Evolutionary conservation across 2,329 filamentous ascomycete genomes (phyloP), one percentile per base, ranked within the genome.

Genomic region (Xylaria hypoxylon): DNA sequence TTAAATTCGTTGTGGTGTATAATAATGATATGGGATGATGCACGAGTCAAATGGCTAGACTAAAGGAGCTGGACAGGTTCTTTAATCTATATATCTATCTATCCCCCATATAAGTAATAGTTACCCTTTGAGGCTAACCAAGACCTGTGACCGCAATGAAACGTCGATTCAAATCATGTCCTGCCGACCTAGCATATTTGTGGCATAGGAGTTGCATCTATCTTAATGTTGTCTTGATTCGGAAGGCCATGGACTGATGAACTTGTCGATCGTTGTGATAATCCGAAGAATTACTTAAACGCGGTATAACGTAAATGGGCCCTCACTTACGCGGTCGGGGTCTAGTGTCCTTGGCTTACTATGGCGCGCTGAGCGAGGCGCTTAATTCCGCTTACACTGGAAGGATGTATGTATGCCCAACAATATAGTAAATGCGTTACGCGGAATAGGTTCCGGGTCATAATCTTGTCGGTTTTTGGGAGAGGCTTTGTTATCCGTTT

Each of bases 211-310:
- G 42, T 17, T 48, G 17, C 53, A 3, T 44, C 40, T 17, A 47
- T 44, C 40, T 17, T 33, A 24, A 13, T 31, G 26, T 47, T 58
- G n/a, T 8, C 55, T 47, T 35, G 28, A 48, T 35, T 24, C 11
- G 55, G 55, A 58, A 48, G 55, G 55, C 55, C 55, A n/a, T 48
- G 28, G 15, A 17, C 1, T 38, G 10, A n/a, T 58, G 17, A 24
- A 47, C 28, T 6, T 44, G 52, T 44, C 38, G 52, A 56, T 42
- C 38, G 22, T 28, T 44, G 8, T 17, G 52, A 31, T 42, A 11
- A 44, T 56, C 52, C 38, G 24, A n/a, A 44, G 33, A 44, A 56
- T 28, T 28, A 13, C 52, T 56, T 44, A 22, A 44, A 56, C 5
- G 24, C 7, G 52, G 35, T 44, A 56, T 44, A 31, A 38, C 24